These are phyloP conservation scores for Luffa acutangula DNA, from an alignment of 306 rosid species.

Conservation along the genomic window DNA sequence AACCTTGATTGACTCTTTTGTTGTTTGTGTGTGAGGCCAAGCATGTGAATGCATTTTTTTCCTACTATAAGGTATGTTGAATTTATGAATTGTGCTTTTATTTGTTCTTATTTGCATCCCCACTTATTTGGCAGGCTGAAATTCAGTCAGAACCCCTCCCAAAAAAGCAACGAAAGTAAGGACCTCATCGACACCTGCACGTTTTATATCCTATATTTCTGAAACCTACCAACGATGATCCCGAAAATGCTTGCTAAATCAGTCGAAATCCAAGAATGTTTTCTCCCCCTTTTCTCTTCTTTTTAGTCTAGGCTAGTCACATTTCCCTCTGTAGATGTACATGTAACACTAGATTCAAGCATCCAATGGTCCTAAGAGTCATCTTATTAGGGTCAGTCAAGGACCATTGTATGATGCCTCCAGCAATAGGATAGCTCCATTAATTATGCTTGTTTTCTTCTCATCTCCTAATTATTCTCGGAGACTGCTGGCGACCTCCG, in stretches of 20 bases:
- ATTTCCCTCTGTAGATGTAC: conserved; percentile 4
- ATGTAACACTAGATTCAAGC: conserved; percentile 10
- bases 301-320: background rate
- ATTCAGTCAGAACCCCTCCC: conserved; percentile 31
- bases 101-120: background rate
- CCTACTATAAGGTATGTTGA: background rate
- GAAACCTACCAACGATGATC: background rate
- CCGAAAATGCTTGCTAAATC: background rate
- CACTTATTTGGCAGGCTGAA: conserved; percentile 46
- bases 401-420: conserved; percentile 12
- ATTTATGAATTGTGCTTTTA: background rate
- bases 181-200: background rate
- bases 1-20: background rate
- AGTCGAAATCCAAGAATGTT: background rate
- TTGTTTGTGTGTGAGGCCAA: background rate
- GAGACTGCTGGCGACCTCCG: background rate
- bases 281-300: too few relatives aligned
- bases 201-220: background rate
- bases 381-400: conserved; percentile 4
- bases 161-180: conserved; percentile 57
- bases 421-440: background rate
- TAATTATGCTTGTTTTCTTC: conserved; percentile 6
- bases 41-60: background rate
- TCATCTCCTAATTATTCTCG: background rate
- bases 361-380: conserved; percentile 7